These are phyloP conservation scores for Myxozyma geophila DNA, from an alignment of 805 yeast genomes.

Conservation along the genomic window DNA sequence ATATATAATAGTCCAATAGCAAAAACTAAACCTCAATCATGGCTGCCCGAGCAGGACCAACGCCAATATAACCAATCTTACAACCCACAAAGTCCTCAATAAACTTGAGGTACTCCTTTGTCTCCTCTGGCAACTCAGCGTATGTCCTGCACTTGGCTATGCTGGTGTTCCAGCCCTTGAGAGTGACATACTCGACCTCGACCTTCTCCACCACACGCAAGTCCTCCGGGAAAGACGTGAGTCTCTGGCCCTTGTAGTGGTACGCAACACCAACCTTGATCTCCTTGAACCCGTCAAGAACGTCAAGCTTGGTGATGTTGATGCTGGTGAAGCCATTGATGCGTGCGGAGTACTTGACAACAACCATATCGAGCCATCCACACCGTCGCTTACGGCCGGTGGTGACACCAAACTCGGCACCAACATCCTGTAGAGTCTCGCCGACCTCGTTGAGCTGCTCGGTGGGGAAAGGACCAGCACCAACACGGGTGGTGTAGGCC, in stretches of 20 bases:
- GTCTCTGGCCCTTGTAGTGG: conserved; percentile 72
- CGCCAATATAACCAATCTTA: conserved; percentile 96
- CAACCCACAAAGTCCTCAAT: conserved; percentile 84
- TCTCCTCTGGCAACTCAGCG: conserved; percentile 84
- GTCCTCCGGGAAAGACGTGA: conserved; percentile 91
- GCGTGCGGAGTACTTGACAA: conserved; percentile 83
- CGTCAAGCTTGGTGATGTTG: conserved; percentile 95
- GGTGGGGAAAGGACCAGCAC: conserved; percentile 99
- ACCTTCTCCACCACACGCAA: conserved; percentile 79
- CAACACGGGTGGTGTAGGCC: conserved; percentile 98
- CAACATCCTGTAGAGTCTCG: conserved; percentile 83
- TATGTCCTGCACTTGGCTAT: conserved; percentile 72
- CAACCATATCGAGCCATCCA: conserved; percentile 98
- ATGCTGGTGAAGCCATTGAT: conserved; percentile 94
- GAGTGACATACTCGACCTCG: conserved; percentile 86
- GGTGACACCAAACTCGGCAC: conserved; percentile 97
- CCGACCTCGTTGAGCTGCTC: conserved; percentile 91
- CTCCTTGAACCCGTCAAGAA: conserved; percentile 85
- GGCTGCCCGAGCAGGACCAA: conserved; percentile 75
- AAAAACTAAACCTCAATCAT: conserved; percentile 21
- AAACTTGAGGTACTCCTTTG: conserved; percentile 78
- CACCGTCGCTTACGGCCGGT: conserved; percentile 99
- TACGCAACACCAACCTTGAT: conserved; percentile 88
- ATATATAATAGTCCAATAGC: neutral
- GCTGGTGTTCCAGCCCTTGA: conserved; percentile 93